These are phyloP conservation scores for Polychaeton citri DNA, from an alignment of 2,329 filamentous ascomycete genomes.

Conservation along the genomic window DNA sequence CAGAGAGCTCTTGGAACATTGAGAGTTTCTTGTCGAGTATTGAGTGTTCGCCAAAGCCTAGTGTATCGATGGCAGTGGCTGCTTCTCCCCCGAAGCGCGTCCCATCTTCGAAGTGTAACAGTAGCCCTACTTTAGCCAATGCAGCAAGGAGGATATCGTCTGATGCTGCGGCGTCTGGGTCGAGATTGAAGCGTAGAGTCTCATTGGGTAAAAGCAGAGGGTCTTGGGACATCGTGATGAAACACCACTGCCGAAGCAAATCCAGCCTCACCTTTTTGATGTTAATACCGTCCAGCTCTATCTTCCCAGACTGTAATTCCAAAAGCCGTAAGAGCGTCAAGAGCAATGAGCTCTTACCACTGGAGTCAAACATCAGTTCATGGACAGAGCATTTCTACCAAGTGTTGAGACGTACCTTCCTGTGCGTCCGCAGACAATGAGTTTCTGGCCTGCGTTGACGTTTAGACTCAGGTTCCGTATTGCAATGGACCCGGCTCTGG, in stretches of 20 bases:
- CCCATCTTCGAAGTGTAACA: not conserved
- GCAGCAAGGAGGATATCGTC: not conserved
- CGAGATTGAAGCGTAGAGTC: not conserved
- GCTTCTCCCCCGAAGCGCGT: not conserved
- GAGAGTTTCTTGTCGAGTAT: not conserved
- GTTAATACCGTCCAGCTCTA: slow-evolving; percentile 33
- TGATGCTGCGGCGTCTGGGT: not conserved
- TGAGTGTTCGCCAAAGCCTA: not conserved
- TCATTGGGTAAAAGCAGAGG: not conserved
- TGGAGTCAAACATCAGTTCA: not conserved
- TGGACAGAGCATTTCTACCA: not conserved
- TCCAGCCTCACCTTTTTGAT: not conserved
- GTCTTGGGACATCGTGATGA: not conserved
- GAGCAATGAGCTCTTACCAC: slow-evolving; percentile 19
- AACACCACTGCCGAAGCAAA: not conserved
- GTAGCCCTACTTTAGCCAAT: not conserved
- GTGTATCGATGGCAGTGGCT: not conserved
- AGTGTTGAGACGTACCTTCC: slow-evolving; percentile 14
- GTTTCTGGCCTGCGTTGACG: slow-evolving; percentile 34
- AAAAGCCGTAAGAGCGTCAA: slow-evolving; percentile 37
- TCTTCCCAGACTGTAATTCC: slow-evolving; percentile 28
- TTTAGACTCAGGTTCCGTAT: slow-evolving; percentile 34
- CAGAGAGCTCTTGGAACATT: not conserved
- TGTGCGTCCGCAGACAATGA: slow-evolving; percentile 42
- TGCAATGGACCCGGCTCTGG: too few relatives aligned